Conservation (phyloP, 2,329 filamentous ascomycete genomes). For the Aureobasidium sp. region DNA sequence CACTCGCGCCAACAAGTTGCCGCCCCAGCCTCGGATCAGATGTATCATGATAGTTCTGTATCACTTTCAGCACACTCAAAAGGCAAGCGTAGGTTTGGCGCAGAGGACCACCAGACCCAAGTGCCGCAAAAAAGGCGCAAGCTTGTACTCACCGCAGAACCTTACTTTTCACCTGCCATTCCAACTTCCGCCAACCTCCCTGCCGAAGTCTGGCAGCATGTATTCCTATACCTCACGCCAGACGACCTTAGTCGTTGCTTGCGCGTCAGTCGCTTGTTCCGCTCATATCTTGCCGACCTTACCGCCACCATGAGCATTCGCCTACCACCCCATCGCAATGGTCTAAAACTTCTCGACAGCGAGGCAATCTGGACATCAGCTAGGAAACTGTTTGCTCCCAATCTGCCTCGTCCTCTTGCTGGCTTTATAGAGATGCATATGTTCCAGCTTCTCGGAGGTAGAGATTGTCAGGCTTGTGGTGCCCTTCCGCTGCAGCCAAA, state of each 20-base stretch:
- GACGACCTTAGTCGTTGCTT: slow-evolving; percentile 26
- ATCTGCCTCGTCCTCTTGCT: slow-evolving; percentile 60
- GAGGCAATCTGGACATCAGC: slow-evolving; percentile 64
- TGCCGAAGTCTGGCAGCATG: slow-evolving; percentile 22
- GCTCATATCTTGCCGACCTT: slow-evolving; percentile 21
- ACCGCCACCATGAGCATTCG: slow-evolving; percentile 12
- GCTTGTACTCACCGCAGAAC: slow-evolving; percentile 4
- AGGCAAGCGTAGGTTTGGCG: slow-evolving; percentile 13
- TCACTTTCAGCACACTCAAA: not conserved
- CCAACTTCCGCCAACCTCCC: slow-evolving; percentile 1
- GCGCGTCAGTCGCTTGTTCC: slow-evolving; percentile 25
- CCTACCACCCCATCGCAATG: not conserved
- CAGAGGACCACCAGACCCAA: not conserved
- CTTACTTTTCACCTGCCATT: slow-evolving; percentile 8
- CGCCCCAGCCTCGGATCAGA: not conserved
- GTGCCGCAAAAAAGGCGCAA: not conserved
- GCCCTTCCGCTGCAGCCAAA: slow-evolving; percentile 27
- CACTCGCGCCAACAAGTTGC: not conserved
- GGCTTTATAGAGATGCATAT: slow-evolving; percentile 63
- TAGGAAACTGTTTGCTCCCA: slow-evolving; percentile 55
- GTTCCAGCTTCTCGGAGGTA: slow-evolving; percentile 61
- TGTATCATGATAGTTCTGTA: slow-evolving; percentile 2
- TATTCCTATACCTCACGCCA: slow-evolving; percentile 26
- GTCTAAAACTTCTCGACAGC: slow-evolving; percentile 40
- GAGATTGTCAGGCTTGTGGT: slow-evolving; percentile 60